A percentile compares a stretch with the other conserved stretches of the same genome.
phyloP scores from a whole-genome alignment of 1,139 yeast genomes.

The Kluyveromyces sp. region DNA sequence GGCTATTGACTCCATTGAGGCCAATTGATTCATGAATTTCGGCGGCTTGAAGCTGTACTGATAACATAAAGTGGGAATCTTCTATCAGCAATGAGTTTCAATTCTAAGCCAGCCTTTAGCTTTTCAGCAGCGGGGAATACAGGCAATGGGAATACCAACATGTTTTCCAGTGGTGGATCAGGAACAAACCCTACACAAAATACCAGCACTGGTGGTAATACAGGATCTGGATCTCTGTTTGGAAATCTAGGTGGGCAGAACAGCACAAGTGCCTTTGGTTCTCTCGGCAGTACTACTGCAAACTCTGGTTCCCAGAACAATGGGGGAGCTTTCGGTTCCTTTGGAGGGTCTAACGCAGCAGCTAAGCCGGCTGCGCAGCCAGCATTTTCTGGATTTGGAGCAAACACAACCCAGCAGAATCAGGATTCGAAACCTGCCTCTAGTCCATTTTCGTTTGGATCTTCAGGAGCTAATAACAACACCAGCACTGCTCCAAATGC shows the following conservation, averaged over 20 bases:
- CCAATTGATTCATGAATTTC: too few species aligned
- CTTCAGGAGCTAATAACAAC: neutral
- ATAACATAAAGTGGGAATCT: too few species aligned
- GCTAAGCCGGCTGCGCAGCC: slow-evolving; percentile 2
- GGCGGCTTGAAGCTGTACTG: too few species aligned
- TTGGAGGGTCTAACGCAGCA: neutral
- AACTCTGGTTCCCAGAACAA: slow-evolving; percentile 1
- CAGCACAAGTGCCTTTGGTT: slow-evolving; percentile 5
- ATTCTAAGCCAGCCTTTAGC: slow-evolving; percentile 1
- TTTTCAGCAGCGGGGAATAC: slow-evolving; percentile 1
- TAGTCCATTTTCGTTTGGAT: neutral
- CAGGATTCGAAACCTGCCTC: slow-evolving; percentile 16
- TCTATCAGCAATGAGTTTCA: slow-evolving; percentile 1
- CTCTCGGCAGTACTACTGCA: slow-evolving; percentile 4
- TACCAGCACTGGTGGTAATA: slow-evolving; percentile 7
- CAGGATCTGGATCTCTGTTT: slow-evolving; percentile 26
- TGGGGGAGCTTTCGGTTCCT: neutral
- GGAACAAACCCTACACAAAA: neutral
- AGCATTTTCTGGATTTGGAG: slow-evolving; percentile 13
- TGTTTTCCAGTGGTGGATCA: slow-evolving; percentile 1
- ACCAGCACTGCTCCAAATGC: neutral
- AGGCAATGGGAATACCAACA: neutral
- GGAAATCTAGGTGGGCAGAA: slow-evolving; percentile 13
- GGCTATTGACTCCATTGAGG: neutral
- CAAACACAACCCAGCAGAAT: slow-evolving; percentile 10